phyloP scores from a whole-genome alignment of 805 yeast genomes.

The Yamadazyma laniorum region DNA sequence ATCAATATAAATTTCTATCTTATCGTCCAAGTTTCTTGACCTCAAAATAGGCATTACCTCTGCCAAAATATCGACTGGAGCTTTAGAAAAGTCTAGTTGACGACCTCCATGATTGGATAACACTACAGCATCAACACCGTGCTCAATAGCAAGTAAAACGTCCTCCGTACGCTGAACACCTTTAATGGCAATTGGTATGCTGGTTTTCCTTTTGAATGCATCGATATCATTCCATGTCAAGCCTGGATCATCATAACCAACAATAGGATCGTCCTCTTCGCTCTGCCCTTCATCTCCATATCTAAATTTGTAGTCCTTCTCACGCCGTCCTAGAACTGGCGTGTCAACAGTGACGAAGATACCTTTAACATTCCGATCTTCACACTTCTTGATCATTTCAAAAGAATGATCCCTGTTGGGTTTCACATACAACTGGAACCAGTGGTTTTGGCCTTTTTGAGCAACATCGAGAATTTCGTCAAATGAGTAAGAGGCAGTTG shows the following conservation, averaged over 20 bases:
- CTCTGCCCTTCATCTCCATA: constrained; percentile 29
- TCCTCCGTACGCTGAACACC: constrained; percentile 87
- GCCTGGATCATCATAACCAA: constrained; percentile 14
- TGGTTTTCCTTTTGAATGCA: constrained; percentile 53
- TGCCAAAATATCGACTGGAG: constrained; percentile 72
- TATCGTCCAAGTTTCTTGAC: constrained; percentile 45
- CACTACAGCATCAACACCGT: constrained; percentile 76
- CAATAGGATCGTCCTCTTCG: constrained; percentile 9
- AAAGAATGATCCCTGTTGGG: constrained; percentile 32
- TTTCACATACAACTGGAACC: constrained; percentile 51
- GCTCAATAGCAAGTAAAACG: constrained; percentile 66
- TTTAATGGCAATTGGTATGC: constrained; percentile 61
- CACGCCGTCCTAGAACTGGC: constrained; percentile 53
- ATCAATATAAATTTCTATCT: constrained; percentile 56
- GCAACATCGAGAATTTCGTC: constrained; percentile 39
- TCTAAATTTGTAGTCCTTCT: constrained; percentile 43
- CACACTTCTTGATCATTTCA: constrained; percentile 36
- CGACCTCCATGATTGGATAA: constrained; percentile 89
- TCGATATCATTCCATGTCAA: constrained; percentile 38
- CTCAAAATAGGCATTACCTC: constrained; percentile 59
- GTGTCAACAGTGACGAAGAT: constrained; percentile 57
- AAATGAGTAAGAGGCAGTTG: constrained; percentile 38
- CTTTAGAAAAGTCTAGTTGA: constrained; percentile 78
- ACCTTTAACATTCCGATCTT: constrained; percentile 42
- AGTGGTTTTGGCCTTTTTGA: constrained; percentile 30